Evolutionary conservation across 768 basidiomycete species (phyloP), one percentile per base, ranked within the genome.

Genomic region (Mycena leptocephala): DNA sequence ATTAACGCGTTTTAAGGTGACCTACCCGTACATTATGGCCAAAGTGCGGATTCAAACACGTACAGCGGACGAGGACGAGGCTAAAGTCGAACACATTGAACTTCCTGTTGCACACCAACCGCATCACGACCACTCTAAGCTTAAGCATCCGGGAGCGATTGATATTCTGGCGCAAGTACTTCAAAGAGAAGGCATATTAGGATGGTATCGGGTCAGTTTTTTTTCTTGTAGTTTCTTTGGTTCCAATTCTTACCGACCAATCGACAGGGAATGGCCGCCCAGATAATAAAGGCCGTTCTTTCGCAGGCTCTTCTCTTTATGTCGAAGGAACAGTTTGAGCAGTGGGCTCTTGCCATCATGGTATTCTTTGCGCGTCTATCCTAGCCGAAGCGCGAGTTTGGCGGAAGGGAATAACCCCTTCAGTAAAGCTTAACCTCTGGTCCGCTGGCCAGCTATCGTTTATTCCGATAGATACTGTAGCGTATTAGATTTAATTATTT

Each of bases 241-340:
- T 20, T 10, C 59, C 20, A 39, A n/a, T 67, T 30, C 72, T 70
- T n/a, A 51, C 14, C 56, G 35, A 48, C 46, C 65, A 18, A n/a
- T 24, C 33, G 55, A 59, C 84, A 97, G 94, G 98, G 98, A 14
- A 97, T 99, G 95, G 90, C 94, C 78, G 97, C 98, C 0, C 98
- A 99, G 84, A 97, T 99, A 72, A 90, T 93, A 64, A 99, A 99
- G 84, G 98, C 98, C 0, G 97, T 99, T 16, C 86, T 99, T 18
- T 95, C 96, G 10, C 98, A 99, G 84, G 98, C 97, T 2, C 89
- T 99, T 77, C 86, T 99, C 67, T 99, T 99, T 88, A 95, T 98
- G 88, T 96, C 97, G 77, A 99, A 99, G 86, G 98, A 99, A 81
- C 95, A 97, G 81, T 97, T 99, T 80, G 98, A 99, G 83, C 92